phyloP scores from a whole-genome alignment of 2,329 filamentous ascomycete genomes.

The Colletotrichum acutatum region DNA sequence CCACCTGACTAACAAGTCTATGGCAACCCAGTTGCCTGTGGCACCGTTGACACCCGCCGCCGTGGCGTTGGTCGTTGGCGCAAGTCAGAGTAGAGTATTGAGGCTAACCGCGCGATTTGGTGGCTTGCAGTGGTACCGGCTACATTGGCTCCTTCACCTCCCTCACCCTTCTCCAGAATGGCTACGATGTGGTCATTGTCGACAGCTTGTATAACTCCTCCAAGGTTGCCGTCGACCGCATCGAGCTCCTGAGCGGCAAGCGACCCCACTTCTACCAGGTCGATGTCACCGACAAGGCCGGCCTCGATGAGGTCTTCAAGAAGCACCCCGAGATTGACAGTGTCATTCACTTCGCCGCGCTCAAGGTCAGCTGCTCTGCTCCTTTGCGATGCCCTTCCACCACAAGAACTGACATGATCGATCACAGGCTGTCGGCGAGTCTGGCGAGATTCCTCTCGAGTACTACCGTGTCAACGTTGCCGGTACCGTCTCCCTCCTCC shows the following conservation, averaged over 20 bases:
- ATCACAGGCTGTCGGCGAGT: conserved; percentile 92
- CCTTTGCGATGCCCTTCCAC: neutral
- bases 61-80: conserved; percentile 11
- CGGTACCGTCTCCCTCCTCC: conserved; percentile 88
- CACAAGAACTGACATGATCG: neutral
- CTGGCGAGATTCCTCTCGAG: conserved; percentile 90
- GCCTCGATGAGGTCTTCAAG: conserved; percentile 86
- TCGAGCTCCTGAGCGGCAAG: conserved; percentile 92
- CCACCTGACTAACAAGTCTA: too few species aligned
- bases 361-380: conserved; percentile 75
- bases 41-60: neutral
- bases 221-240: conserved; percentile 89
- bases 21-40: neutral
- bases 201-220: conserved; percentile 99
- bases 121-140: conserved; percentile 82
- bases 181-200: conserved; percentile 95
- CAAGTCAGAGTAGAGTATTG: neutral
- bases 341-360: conserved; percentile 97
- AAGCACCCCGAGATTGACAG: conserved; percentile 95
- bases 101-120: conserved; percentile 21
- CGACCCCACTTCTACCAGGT: conserved; percentile 85
- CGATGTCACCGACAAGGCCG: conserved; percentile 88
- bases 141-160: conserved; percentile 99
- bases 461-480: conserved; percentile 98
- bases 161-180: conserved; percentile 90